Evolutionary conservation across 2,329 filamentous ascomycete species (phyloP).

Genomic region (Diaporthe caulivora): DNA sequence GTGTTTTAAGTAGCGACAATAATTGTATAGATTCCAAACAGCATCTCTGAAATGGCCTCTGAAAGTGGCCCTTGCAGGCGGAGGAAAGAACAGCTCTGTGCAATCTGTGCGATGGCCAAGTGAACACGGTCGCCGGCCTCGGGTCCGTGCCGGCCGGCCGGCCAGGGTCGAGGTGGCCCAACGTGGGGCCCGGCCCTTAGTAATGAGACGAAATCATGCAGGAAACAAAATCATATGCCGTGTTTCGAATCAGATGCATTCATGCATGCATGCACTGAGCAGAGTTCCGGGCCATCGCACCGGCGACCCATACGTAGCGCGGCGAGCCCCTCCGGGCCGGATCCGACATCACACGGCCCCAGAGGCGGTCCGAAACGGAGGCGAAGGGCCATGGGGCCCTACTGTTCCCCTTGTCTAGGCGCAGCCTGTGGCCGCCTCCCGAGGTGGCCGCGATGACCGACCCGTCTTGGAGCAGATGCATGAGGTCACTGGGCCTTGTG

Average conservation of each 20-base stretch:
- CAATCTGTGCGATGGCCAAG: slow-evolving; percentile 9
- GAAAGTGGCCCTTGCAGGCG: background rate
- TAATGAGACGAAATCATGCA: slow-evolving; percentile 29
- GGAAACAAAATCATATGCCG: slow-evolving; percentile 22
- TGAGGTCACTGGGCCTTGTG: background rate
- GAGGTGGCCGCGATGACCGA: background rate
- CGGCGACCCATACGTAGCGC: slow-evolving; percentile 15
- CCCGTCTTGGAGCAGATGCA: background rate
- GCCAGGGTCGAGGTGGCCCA: slow-evolving; percentile 13
- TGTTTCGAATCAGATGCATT: slow-evolving; percentile 21
- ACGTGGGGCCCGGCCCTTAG: slow-evolving; percentile 1
- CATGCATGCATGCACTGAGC: background rate
- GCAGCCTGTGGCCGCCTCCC: background rate
- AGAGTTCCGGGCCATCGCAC: slow-evolving; percentile 1
- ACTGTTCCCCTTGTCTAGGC: background rate
- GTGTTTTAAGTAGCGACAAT: slow-evolving; percentile 35
- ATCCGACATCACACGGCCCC: slow-evolving; percentile 3
- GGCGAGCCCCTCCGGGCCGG: slow-evolving; percentile 3
- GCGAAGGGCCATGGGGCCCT: background rate
- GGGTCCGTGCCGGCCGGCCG: slow-evolving; percentile 19
- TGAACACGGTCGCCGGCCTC: background rate
- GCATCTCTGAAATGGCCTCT: background rate
- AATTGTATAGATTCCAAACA: slow-evolving; percentile 39
- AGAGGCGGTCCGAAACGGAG: slow-evolving; percentile 4
- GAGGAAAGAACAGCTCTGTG: slow-evolving; percentile 13